Evolutionary conservation across 805 yeast genomes (phyloP).

Genomic region (Kodamaea sagamina): DNA sequence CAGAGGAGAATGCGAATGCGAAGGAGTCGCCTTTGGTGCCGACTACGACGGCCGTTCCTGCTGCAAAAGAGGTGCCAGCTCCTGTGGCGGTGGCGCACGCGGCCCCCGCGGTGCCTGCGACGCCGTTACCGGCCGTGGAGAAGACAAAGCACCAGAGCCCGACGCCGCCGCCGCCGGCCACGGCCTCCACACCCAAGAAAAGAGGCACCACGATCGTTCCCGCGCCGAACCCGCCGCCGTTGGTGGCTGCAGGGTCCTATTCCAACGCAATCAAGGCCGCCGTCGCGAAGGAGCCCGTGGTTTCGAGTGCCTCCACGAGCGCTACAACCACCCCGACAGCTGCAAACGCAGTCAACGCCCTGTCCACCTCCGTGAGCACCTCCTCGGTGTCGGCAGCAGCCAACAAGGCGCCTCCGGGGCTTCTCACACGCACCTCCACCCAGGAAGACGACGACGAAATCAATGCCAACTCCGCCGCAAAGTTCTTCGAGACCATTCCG

Average conservation of each 20-base stretch:
- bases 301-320: neutral
- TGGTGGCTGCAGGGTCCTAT: conserved; percentile 21
- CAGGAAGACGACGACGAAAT: conserved; percentile 13
- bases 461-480: conserved; percentile 10
- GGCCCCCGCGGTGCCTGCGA: neutral
- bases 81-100: neutral
- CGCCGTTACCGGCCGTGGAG: neutral
- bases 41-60: neutral
- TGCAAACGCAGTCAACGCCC: conserved; percentile 16
- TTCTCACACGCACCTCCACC: conserved; percentile 9
- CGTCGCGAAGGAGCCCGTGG: neutral
- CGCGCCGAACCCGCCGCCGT: conserved; percentile 27
- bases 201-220: conserved; percentile 18
- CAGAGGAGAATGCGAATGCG: conserved; percentile 16
- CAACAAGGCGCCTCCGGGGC: conserved; percentile 9
- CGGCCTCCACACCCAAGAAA: conserved; percentile 17
- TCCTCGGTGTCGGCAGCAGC: conserved; percentile 2
- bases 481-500: conserved; percentile 26
- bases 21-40: neutral
- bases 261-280: conserved; percentile 29
- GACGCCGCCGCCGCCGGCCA: conserved; percentile 7
- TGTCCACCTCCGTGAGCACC: conserved; percentile 11
- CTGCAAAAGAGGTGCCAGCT: neutral
- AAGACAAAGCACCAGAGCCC: conserved; percentile 15
- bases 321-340: conserved; percentile 17